phyloP scores from a whole-genome alignment of 345 rosid species.

The Hirschfeldia incana region DNA sequence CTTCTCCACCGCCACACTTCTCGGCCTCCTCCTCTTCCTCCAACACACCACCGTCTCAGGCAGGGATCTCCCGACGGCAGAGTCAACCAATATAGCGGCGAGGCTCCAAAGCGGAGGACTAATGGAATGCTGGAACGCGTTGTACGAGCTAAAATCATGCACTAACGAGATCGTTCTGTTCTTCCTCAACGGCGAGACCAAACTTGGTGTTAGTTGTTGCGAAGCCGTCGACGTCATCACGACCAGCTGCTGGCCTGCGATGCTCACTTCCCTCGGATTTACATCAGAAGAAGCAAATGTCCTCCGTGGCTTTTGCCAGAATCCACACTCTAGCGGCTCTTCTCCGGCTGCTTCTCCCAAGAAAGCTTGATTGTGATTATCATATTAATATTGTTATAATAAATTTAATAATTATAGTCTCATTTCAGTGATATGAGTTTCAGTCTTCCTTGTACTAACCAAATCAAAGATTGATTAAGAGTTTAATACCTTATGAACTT shows the following conservation, averaged over 20 bases:
- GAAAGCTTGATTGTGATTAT: neutral
- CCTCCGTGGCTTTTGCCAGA: slow-evolving; percentile 56
- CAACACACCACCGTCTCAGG: slow-evolving; percentile 18
- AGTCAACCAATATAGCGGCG: slow-evolving; percentile 30
- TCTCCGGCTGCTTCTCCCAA: slow-evolving; percentile 35
- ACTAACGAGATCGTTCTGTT: slow-evolving; percentile 64
- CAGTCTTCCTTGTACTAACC: too few species aligned
- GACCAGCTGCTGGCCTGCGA: slow-evolving; percentile 73
- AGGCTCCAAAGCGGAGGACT: slow-evolving; percentile 50
- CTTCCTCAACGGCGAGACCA: slow-evolving; percentile 63
- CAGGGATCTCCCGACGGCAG: slow-evolving; percentile 20
- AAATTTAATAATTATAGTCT: too few species aligned
- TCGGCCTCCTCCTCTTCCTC: slow-evolving; percentile 5
- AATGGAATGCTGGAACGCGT: slow-evolving; percentile 66
- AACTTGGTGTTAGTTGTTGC: slow-evolving; percentile 63
- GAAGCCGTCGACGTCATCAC: slow-evolving; percentile 57
- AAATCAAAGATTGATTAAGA: too few species aligned
- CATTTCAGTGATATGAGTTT: too few species aligned
- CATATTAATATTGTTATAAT: too few species aligned
- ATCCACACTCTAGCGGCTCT: slow-evolving; percentile 35
- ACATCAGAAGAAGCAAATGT: slow-evolving; percentile 57
- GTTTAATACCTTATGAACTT: too few species aligned
- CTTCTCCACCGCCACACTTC: slow-evolving; percentile 12
- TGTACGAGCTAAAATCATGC: slow-evolving; percentile 67
- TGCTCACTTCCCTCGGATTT: slow-evolving; percentile 74